Evolutionary conservation across 2,329 filamentous ascomycete genomes (phyloP), one percentile per base, ranked within the genome.

Genomic region (Neofusicoccum sp.): DNA sequence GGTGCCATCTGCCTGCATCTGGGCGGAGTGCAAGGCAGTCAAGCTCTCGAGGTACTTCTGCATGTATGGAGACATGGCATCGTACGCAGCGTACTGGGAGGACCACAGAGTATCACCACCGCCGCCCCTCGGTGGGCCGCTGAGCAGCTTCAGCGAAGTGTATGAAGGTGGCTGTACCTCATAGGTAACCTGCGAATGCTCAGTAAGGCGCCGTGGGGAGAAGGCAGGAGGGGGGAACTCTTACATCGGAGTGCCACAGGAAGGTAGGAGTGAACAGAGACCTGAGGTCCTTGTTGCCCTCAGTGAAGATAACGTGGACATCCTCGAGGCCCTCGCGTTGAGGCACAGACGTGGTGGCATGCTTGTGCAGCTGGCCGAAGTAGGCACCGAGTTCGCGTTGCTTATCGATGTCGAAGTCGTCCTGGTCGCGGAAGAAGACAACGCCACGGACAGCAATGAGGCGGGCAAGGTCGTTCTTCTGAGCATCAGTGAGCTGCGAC

Each of bases 21-120:
- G 75, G 11, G 82, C 81, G 0, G 81, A 82, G 68, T 85, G 82
- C 0, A 84, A 65, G 0, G 83, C 84, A 0, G 81, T 84, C 49
- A 86, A 72, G n/a, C 76, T 75, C 65, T 84, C 82, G 14, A 86
- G 79, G 64, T 84, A 85, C 63, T 77, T 82, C 66, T 86, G 84
- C 79, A 85, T 84, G 33, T 76, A 71, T 0, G 78, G 71, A 0
- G 81, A 84, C 14, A 86, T 78, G 20, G 79, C 75, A 64, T 86
- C 84, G 63, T 85, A 86, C 33, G 82, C 80, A 6, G 82, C 84
- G 64, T 86, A 86, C 65, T 83, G 80, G 0, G 80, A 83, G 1
- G 82, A 80, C 82, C 82, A 85, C 41, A 84, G 76, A 0, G 82
- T 85, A 64, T 84, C 82, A 36, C 82, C 82, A 24, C 83, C 83